A percentile compares a stretch with the other conserved stretches of the same genome.
phyloP scores from a whole-genome alignment of 2,329 filamentous ascomycete genomes.

The Aquanectria penicillioides region DNA sequence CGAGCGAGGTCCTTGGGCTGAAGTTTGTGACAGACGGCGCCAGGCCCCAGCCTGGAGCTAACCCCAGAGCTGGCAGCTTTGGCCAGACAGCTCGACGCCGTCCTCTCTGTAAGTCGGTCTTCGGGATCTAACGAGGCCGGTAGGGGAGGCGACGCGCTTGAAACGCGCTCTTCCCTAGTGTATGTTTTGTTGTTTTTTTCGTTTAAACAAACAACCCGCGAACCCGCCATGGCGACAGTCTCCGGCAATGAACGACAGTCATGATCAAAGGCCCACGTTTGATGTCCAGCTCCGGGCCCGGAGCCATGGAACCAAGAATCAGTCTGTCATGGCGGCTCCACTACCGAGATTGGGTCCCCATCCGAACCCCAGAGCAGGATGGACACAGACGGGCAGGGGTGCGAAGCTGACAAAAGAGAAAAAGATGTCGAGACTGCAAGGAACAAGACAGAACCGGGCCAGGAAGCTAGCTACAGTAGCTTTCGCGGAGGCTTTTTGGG shows the following conservation, averaged over 20 bases:
- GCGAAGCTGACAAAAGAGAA: slow-evolving; percentile 3
- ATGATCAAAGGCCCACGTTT: slow-evolving; percentile 12
- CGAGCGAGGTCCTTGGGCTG: background rate
- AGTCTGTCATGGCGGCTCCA: too few species aligned
- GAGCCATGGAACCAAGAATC: slow-evolving; percentile 24
- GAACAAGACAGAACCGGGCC: background rate
- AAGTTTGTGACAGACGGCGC: slow-evolving; percentile 10
- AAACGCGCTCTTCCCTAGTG: background rate
- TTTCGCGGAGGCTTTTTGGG: too few species aligned
- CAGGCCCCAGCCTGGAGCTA: background rate
- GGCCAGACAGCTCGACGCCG: slow-evolving; percentile 2
- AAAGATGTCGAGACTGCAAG: background rate
- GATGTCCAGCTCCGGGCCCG: slow-evolving; percentile 25
- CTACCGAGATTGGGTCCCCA: slow-evolving; percentile 36
- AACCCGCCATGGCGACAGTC: slow-evolving; percentile 25
- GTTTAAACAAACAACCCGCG: slow-evolving; percentile 14
- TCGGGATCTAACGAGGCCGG: slow-evolving; percentile 3
- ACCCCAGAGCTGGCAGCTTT: slow-evolving; percentile 1
- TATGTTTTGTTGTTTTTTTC: background rate
- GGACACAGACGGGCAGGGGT: background rate
- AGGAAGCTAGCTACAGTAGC: background rate
- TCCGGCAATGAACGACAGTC: slow-evolving; percentile 28
- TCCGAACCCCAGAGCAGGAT: slow-evolving; percentile 10
- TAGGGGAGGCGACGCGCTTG: background rate
- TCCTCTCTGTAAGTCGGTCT: background rate